Base-by-base conservation (phyloP, 805 yeast genomes). In the Nakazawaea laoshanensis region DNA sequence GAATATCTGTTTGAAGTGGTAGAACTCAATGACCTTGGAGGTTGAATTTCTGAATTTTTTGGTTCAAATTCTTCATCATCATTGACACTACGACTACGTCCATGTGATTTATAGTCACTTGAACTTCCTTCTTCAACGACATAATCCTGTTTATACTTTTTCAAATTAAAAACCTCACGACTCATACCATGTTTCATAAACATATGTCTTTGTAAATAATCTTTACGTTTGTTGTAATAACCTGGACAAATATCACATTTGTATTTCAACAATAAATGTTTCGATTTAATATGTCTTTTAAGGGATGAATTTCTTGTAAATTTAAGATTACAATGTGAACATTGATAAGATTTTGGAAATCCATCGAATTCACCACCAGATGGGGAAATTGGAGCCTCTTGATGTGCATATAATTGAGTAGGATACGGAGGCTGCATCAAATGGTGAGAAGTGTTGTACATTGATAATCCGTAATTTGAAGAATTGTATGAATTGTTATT, bases 191-290 rank as follows among this genome's bases (percentile, higher is more conserved):
- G 36, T 19, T 33, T 33, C n/a, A 33, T 22, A 4, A 33, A 27
- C 36, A 33, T 33, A 15, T 33, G 36, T 22, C 36, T 27, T 19
- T 27, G 27, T 11, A 33, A 33, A 19, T 33, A 33, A 24, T 33
- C 36, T 27, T 28, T 33, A 11, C 36, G 10, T 19, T 33, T 33
- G 20, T 33, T 33, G 19, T 22, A 33, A 15, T 33, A 33, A 19
- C 28, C 18, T 23, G 36, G 36, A 15, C 36, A 33, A n/a, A 33
- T 24, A 9, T 33, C 36, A 28, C 36, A 33, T 24, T 33, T 33
- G 24, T 33, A 33, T 19, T 33, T 33, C 19, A 33, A 19, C 7
- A 22, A 18, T 18, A 33, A 23, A 22, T 33, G 36, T 18, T 28
- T 33, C 3, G 36, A 33, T 19, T 23, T 23, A 17, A 33, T 24